Evolutionary conservation across 2,329 filamentous ascomycete species (phyloP), one percentile per base, ranked within the genome.

Genomic region (Penicillium sp.): DNA sequence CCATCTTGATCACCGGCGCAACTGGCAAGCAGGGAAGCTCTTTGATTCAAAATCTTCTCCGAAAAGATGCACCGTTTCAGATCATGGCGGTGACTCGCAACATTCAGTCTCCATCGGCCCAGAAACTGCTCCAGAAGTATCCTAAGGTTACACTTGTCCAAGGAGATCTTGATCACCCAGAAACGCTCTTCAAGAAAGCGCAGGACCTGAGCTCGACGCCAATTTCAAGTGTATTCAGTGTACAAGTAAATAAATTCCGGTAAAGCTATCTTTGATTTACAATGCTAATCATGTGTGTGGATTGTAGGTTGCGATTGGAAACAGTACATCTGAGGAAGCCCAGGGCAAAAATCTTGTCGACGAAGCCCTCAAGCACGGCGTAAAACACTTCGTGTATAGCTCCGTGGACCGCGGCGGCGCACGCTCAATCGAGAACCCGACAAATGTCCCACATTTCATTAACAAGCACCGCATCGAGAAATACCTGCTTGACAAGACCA

Each of bases 351-450:
- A 70, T 0, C 70, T 89, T 7, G 74, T 87, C 49, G 80, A 86
- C 51, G 80, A 77, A n/a, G 75, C 81, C 2, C 63, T 87, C 51
- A 76, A 78, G 21, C 68, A 80, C 21, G 75, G 76, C 10, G 81
- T 88, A 32, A 73, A 77, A 52, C 79, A 84, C 62, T 85, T 88
- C 59, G 79, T 89, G 37, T 88, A 87, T 70, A 81, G 78, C 24
- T 83, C 79, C 46, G 83, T 87, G 21, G 86, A 88, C 56, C 82
- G 86, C 32, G 83, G 84, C 36, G 84, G 84, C 39, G 78, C 81
- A 32, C 69, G 70, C 2, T 76, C 75, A 5, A 79, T 77, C 40
- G 78, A 80, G 61, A 75, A 77, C 4, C 72, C 78, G 0, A 87
- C 84, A 0, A 63, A 75, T 0, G 76, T 88, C 40, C 81, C 83